Evolutionary conservation across 768 basidiomycete genomes (phyloP).

Genomic region (Lactarius trivialis): DNA sequence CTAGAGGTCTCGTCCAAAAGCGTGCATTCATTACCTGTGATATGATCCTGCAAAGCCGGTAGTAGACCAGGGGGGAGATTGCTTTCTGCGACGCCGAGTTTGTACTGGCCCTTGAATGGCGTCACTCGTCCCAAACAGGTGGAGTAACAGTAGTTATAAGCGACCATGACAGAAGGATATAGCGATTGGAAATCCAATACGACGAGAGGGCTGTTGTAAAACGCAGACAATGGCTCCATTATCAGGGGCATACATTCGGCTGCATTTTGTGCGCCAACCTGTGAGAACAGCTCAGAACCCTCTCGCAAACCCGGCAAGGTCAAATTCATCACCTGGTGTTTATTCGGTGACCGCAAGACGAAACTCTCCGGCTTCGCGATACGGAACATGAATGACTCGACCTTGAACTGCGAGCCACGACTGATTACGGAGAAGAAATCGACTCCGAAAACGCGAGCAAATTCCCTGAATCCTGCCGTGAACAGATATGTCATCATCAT

Average conservation of each 20-base stretch:
- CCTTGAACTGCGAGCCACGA: slow-evolving; percentile 96
- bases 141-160: slow-evolving; percentile 96
- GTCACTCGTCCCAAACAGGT: slow-evolving; percentile 87
- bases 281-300: slow-evolving; percentile 5
- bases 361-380: slow-evolving; percentile 95
- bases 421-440: slow-evolving; percentile 95
- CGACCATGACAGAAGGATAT: slow-evolving; percentile 98
- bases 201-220: slow-evolving; percentile 86
- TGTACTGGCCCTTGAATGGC: slow-evolving; percentile 83
- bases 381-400: slow-evolving; percentile 97
- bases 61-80: slow-evolving; percentile 62
- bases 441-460: slow-evolving; percentile 94
- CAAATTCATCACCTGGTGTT: slow-evolving; percentile 52
- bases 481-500: neutral
- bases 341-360: slow-evolving; percentile 84
- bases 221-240: slow-evolving; percentile 90
- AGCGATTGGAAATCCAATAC: slow-evolving; percentile 96
- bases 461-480: slow-evolving; percentile 57
- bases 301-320: neutral
- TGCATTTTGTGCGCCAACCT: slow-evolving; percentile 96
- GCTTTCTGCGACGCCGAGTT: slow-evolving; percentile 79
- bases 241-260: slow-evolving; percentile 94
- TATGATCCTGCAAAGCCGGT: slow-evolving; percentile 63
- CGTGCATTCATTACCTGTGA: slow-evolving; percentile 49
- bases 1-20: neutral